Evolutionary conservation across 352 stramenopile genomes (phyloP).

Genomic region (Pythium oligandrum): DNA sequence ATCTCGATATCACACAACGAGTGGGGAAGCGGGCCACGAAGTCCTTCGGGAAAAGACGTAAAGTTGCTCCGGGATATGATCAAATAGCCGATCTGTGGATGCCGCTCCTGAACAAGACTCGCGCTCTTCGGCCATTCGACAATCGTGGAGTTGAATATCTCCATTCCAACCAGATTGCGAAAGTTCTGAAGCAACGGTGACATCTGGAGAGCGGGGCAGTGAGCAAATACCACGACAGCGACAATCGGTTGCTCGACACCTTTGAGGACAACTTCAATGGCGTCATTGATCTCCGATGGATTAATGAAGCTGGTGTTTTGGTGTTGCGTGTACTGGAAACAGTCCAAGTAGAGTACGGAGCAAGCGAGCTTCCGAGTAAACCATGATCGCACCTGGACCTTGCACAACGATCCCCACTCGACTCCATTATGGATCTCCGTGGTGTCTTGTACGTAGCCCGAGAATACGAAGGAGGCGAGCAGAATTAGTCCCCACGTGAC

Average conservation of each 20-base stretch:
- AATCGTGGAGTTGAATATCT: constrained; percentile 19
- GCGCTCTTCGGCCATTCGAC: constrained; percentile 3
- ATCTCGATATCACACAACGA: constrained; percentile 15
- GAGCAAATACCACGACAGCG: constrained; percentile 11
- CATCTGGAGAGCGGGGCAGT: constrained; percentile 11
- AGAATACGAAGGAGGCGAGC: not conserved
- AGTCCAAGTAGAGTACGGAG: constrained; percentile 16
- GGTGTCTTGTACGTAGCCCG: not conserved
- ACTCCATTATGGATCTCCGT: constrained; percentile 1
- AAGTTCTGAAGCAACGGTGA: constrained; percentile 5
- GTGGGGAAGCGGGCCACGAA: not conserved
- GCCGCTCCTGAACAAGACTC: constrained; percentile 4
- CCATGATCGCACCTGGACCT: constrained; percentile 4
- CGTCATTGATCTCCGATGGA: no score
- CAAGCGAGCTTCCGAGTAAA: constrained; percentile 16
- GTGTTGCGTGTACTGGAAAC: not conserved
- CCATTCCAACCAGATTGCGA: constrained; percentile 11
- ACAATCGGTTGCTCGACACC: constrained; percentile 8
- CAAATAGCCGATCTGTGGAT: constrained; percentile 1
- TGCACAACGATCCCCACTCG: not conserved
- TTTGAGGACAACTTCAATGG: not conserved
- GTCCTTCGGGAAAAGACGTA: no score
- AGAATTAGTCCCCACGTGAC: not conserved
- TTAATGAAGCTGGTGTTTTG: no score
- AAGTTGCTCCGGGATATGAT: no score